Percentiles rank a stretch among this genome's conserved stretches.
Evolutionary conservation across 768 basidiomycete species (phyloP).

Genomic region (Serpula lacrymans): DNA sequence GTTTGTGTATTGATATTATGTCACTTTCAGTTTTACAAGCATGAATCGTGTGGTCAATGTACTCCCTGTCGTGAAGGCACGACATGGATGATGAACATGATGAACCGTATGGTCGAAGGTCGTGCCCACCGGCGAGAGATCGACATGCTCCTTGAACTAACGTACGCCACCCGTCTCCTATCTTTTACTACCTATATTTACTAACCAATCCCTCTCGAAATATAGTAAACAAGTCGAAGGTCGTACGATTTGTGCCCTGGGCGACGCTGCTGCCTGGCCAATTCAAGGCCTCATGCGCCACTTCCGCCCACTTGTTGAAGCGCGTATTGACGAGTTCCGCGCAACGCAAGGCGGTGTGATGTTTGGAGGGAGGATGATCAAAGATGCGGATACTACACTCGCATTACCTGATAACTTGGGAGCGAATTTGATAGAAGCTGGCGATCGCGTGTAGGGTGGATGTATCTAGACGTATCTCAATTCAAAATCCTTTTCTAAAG

Average conservation of each 20-base stretch:
- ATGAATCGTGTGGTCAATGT: conserved; percentile 97
- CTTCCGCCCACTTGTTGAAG: conserved; percentile 94
- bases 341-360: conserved; percentile 75
- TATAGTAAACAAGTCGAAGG: conserved; percentile 94
- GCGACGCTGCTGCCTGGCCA: conserved; percentile 98
- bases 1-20: background rate
- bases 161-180: conserved; percentile 48
- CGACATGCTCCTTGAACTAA: conserved; percentile 95
- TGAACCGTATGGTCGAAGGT: conserved; percentile 93
- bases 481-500: too few species aligned
- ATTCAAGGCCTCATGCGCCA: conserved; percentile 97
- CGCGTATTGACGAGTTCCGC: conserved; percentile 77
- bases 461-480: too few species aligned
- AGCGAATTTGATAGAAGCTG: conserved; percentile 38
- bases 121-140: conserved; percentile 91
- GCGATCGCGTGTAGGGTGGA: conserved; percentile 32
- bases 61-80: conserved; percentile 94
- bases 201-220: conserved; percentile 9
- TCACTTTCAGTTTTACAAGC: conserved; percentile 81
- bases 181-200: background rate
- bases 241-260: conserved; percentile 94
- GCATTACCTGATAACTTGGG: conserved; percentile 78
- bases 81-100: conserved; percentile 99
- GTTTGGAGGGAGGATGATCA: conserved; percentile 79
- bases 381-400: conserved; percentile 62